Percentiles rank a stretch among this genome's conserved stretches.
These are phyloP conservation scores for Trichosporon sp. DNA, from an alignment of 1,284 basidiomycete species.

Conservation along the genomic window DNA sequence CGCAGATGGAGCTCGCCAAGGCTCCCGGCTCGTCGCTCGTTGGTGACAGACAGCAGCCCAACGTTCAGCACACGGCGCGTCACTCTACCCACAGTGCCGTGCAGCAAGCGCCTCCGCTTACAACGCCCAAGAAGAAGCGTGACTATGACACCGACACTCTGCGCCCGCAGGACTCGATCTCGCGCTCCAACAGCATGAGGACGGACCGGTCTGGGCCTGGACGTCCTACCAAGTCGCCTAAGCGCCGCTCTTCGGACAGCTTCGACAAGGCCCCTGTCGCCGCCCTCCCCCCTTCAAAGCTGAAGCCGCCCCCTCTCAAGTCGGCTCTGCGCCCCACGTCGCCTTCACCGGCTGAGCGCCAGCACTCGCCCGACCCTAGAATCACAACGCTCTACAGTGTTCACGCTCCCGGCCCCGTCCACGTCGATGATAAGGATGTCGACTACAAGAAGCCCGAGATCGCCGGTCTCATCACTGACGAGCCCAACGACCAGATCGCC, in stretches of 20 bases:
- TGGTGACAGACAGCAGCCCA: slow-evolving; percentile 14
- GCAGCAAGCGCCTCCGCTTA: slow-evolving; percentile 1
- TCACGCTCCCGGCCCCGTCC: slow-evolving; percentile 50
- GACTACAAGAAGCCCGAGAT: slow-evolving; percentile 1
- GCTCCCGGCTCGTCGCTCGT: slow-evolving; percentile 51
- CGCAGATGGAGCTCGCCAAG: slow-evolving; percentile 47
- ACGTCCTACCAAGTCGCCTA: slow-evolving; percentile 9
- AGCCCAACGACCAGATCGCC: neutral
- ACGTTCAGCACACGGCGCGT: slow-evolving; percentile 2
- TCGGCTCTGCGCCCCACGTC: slow-evolving; percentile 52
- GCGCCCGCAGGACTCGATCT: slow-evolving; percentile 36
- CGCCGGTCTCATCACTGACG: slow-evolving; percentile 17
- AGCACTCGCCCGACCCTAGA: slow-evolving; percentile 13
- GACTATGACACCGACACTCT: slow-evolving; percentile 27
- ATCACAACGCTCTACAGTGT: slow-evolving; percentile 45
- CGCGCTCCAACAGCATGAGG: slow-evolving; percentile 33
- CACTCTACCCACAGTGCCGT: slow-evolving; percentile 13
- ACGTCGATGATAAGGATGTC: slow-evolving; percentile 28
- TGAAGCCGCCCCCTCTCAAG: slow-evolving; percentile 53
- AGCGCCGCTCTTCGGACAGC: slow-evolving; percentile 23
- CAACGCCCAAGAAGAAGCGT: slow-evolving; percentile 16
- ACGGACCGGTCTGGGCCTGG: slow-evolving; percentile 7
- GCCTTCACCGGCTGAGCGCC: slow-evolving; percentile 33
- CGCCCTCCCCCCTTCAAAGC: slow-evolving; percentile 49
- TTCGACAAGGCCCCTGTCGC: slow-evolving; percentile 24